Percentiles rank a stretch among this genome's conserved stretches.
phyloP scores from a whole-genome alignment of 768 basidiomycete species.

The Tephrocybe rancida region DNA sequence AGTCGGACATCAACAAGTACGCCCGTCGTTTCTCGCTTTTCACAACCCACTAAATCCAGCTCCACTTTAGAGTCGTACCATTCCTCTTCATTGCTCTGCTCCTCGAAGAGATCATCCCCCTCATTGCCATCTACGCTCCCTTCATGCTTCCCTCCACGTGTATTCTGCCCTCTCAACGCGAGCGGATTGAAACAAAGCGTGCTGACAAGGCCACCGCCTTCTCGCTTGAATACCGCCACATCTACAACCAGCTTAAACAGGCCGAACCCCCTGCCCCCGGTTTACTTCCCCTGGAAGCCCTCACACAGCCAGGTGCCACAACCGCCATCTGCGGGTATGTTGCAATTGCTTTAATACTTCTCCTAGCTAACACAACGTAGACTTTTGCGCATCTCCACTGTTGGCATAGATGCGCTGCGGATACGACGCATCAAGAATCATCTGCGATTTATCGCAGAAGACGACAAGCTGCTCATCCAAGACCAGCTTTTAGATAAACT shows the following conservation, averaged over 20 bases:
- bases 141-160: constrained; percentile 86
- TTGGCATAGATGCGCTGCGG: constrained; percentile 44
- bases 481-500: constrained; percentile 49
- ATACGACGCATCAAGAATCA: constrained; percentile 44
- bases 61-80: constrained; percentile 62
- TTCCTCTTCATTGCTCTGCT: constrained; percentile 75
- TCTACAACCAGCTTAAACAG: constrained; percentile 36
- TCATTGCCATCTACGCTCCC: constrained; percentile 85
- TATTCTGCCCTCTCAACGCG: constrained; percentile 77
- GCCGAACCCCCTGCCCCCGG: constrained; percentile 34
- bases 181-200: constrained; percentile 60
- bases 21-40: neutral
- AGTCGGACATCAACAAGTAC: constrained; percentile 72
- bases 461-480: constrained; percentile 63
- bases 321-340: constrained; percentile 63
- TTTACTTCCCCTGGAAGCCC: constrained; percentile 32
- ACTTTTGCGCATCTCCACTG: constrained; percentile 43
- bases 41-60: constrained; percentile 8
- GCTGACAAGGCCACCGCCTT: constrained; percentile 48
- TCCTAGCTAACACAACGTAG: constrained; percentile 20
- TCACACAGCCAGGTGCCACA: constrained; percentile 32
- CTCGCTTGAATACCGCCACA: constrained; percentile 33
- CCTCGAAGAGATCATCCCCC: constrained; percentile 80
- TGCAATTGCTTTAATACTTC: neutral
- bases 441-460: constrained; percentile 51